Base-by-base conservation (phyloP, 2,329 filamentous ascomycete species). In the Diplodia corticola region DNA sequence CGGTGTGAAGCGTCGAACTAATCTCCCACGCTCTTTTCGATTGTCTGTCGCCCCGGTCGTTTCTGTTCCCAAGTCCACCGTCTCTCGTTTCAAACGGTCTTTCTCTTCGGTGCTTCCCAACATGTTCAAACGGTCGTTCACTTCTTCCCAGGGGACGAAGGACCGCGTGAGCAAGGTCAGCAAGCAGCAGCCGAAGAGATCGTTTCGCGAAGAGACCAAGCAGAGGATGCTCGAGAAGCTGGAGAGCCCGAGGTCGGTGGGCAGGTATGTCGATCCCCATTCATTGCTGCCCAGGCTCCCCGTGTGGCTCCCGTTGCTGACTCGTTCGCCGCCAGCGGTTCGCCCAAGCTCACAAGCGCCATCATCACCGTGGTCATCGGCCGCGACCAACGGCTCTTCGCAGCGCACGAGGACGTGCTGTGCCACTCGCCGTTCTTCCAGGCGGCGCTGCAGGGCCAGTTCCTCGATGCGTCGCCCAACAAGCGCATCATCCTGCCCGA, bases 101-200 rank as follows among this genome's bases (percentile, higher is more conserved):
- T 73, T 75, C 72, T 78, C 77, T 79, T 79, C 76, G 73, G 71
- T 71, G 73, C 30, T 72, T 71, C 75, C 76, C 82, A 84, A 78
- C 80, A 97, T 97, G 92, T 96, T 97, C 85, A 96, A 93, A 83
- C 92, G 92, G 79, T 93, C 93, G 76, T 93, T 95, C 82, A 85
- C 89, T 79, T 89, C 57, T 61, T 61, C 57, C 57, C 44, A 61
- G 57, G 63, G 50, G 50, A 55, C 90, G 73, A 90, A 89, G 80
- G 90, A 94, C 80, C 91, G 93, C 76, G 91, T 93, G 80, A 91
- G 92, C 83, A 97, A 97, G 88, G 85, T 90, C 80, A 85, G 88
- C 79, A 93, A 92, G 85, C 85, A 90, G 85, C 85, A 90, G 79
- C 76, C 80, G 75, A 92, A 89, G 84, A 95, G 90, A 85, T 86